Evolutionary conservation across 192 early-diverging fungal genomes (phyloP).

Genomic region (Obelidium mucronatum): DNA sequence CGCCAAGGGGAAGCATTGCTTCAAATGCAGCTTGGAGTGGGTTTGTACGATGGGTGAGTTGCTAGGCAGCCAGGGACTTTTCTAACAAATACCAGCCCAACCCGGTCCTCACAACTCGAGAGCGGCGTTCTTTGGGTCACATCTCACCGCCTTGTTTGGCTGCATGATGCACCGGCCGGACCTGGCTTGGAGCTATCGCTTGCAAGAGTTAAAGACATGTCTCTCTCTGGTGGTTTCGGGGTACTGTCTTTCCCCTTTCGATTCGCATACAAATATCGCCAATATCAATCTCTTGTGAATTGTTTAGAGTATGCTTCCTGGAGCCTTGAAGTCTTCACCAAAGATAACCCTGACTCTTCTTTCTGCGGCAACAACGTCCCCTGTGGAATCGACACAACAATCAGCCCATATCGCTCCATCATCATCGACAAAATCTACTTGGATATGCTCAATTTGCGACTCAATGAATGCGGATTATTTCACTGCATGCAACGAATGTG

Average conservation of each 20-base stretch:
- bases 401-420: constrained; percentile 1
- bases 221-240: constrained; percentile 27
- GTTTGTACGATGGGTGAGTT: constrained; percentile 73
- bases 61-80: background rate
- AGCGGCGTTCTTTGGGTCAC: constrained; percentile 81
- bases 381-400: constrained; percentile 32
- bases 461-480: constrained; percentile 2
- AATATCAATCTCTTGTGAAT: too few species aligned
- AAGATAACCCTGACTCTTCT: constrained; percentile 74
- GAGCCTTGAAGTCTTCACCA: constrained; percentile 55
- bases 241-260: background rate
- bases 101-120: constrained; percentile 68
- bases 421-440: constrained; percentile 22
- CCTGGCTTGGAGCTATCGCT: constrained; percentile 29
- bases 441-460: constrained; percentile 48
- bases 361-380: too few species aligned
- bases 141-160: constrained; percentile 78
- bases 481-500: constrained; percentile 36
- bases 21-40: constrained; percentile 67
- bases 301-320: constrained; percentile 8
- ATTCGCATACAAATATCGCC: too few species aligned
- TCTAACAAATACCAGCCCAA: constrained; percentile 47
- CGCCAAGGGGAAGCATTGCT: constrained; percentile 59
- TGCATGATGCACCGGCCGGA: constrained; percentile 55
- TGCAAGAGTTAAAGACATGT: constrained; percentile 11